These are phyloP conservation scores for Aegle marmelos DNA, from an alignment of 345 rosid species.

Conservation along the genomic window DNA sequence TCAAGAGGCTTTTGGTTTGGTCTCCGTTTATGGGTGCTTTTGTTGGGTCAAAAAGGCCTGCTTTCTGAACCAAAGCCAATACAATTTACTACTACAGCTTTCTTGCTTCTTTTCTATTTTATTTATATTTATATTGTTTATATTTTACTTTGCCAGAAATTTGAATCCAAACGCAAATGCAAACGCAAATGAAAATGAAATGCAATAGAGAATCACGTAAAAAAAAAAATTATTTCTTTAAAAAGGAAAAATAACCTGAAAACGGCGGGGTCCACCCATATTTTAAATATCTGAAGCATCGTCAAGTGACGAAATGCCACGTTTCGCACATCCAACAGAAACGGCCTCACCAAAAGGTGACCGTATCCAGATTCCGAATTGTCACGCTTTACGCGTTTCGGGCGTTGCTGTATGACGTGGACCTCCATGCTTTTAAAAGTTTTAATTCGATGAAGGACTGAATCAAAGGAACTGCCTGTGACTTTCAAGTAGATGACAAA, in stretches of 20 bases:
- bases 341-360: slow-evolving; percentile 15
- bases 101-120: slow-evolving; percentile 7
- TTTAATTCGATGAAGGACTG: slow-evolving; percentile 22
- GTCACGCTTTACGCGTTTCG: slow-evolving; percentile 54
- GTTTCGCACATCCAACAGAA: slow-evolving; percentile 12
- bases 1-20: slow-evolving; percentile 13
- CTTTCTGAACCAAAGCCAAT: slow-evolving; percentile 9
- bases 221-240: not conserved
- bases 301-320: slow-evolving; percentile 21
- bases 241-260: not conserved
- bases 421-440: slow-evolving; percentile 27
- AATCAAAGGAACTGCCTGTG: slow-evolving; percentile 27
- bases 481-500: not conserved
- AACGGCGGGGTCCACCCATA: slow-evolving; percentile 19
- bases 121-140: slow-evolving; percentile 10
- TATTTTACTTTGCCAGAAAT: not conserved
- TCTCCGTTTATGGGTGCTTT: slow-evolving; percentile 14
- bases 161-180: slow-evolving; percentile 23
- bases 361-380: slow-evolving; percentile 32
- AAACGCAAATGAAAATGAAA: slow-evolving; percentile 27
- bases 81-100: slow-evolving; percentile 17
- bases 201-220: not conserved
- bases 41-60: slow-evolving; percentile 31
- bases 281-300: slow-evolving; percentile 19
- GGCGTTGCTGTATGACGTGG: slow-evolving; percentile 57